Conservation (phyloP, 2,329 filamentous ascomycete genomes). For the Westerdykella sp. region DNA sequence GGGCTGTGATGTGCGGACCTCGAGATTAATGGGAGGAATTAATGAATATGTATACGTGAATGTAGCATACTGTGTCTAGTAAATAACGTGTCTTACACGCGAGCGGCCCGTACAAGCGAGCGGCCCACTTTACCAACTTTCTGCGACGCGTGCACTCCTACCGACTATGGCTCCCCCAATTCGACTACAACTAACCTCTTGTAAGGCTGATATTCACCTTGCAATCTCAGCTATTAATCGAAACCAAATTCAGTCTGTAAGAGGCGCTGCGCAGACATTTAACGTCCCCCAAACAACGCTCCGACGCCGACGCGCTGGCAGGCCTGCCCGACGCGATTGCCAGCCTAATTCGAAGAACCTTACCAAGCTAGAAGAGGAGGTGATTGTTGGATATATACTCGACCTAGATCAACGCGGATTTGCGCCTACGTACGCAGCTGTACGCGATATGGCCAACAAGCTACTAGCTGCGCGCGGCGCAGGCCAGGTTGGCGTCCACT, state of each 20-base stretch:
- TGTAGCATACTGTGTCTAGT: too few relatives aligned
- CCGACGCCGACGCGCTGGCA: conserved; percentile 2
- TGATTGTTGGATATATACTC: conserved; percentile 4
- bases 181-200: not conserved
- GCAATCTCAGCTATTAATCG: too few relatives aligned
- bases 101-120: conserved; percentile 2
- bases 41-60: too few relatives aligned
- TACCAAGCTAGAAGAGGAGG: conserved; percentile 2
- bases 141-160: not conserved
- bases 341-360: conserved; percentile 5
- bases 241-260: conserved; percentile 2
- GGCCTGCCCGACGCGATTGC: conserved; percentile 2
- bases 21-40: too few relatives aligned
- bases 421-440: not conserved
- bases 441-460: conserved; percentile 1
- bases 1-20: too few relatives aligned
- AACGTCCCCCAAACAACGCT: conserved; percentile 2
- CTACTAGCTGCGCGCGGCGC: not conserved
- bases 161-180: not conserved
- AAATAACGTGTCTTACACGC: too few relatives aligned
- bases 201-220: conserved; percentile 6
- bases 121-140: conserved; percentile 4
- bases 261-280: conserved; percentile 1
- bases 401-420: conserved; percentile 4
- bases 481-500: conserved; percentile 14